These are phyloP conservation scores for Ceratobasidium sp. DNA, from an alignment of 1,284 basidiomycete genomes.

Conservation along the genomic window DNA sequence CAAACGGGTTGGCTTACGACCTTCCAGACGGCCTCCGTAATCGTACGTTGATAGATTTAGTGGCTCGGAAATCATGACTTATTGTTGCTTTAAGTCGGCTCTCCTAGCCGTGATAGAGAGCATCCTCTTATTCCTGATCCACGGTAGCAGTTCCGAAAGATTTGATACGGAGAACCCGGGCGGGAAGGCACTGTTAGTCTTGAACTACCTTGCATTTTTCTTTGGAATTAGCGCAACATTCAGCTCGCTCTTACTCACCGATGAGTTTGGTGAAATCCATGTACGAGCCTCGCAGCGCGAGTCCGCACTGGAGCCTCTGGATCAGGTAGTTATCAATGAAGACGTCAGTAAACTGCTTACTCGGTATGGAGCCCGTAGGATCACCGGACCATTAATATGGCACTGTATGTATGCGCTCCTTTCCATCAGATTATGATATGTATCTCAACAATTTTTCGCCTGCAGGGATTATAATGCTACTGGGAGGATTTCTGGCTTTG, in stretches of 20 bases:
- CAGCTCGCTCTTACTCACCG: constrained; percentile 26
- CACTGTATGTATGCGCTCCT: constrained; percentile 18
- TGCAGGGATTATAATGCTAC: constrained; percentile 26
- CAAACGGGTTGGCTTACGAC: constrained; percentile 24
- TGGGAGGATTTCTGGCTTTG: constrained; percentile 11
- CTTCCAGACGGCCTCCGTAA: constrained; percentile 16
- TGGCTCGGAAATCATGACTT: background rate
- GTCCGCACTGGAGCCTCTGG: constrained; percentile 15
- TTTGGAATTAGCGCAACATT: constrained; percentile 18
- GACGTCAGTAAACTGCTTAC: constrained; percentile 8
- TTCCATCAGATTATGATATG: background rate
- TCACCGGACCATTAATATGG: constrained; percentile 17
- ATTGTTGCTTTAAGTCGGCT: background rate
- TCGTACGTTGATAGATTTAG: constrained; percentile 4
- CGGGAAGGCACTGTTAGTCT: constrained; percentile 5
- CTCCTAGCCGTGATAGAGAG: constrained; percentile 5
- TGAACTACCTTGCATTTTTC: constrained; percentile 21
- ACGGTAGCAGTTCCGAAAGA: background rate
- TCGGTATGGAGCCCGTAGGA: constrained; percentile 10
- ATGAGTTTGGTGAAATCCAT: constrained; percentile 28
- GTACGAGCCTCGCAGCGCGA: constrained; percentile 12
- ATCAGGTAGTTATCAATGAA: constrained; percentile 13
- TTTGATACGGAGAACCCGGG: background rate
- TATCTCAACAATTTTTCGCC: background rate
- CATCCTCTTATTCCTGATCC: constrained; percentile 1